These are phyloP conservation scores for Hygrocybe punicea DNA, from an alignment of 768 basidiomycete species.

Conservation along the genomic window DNA sequence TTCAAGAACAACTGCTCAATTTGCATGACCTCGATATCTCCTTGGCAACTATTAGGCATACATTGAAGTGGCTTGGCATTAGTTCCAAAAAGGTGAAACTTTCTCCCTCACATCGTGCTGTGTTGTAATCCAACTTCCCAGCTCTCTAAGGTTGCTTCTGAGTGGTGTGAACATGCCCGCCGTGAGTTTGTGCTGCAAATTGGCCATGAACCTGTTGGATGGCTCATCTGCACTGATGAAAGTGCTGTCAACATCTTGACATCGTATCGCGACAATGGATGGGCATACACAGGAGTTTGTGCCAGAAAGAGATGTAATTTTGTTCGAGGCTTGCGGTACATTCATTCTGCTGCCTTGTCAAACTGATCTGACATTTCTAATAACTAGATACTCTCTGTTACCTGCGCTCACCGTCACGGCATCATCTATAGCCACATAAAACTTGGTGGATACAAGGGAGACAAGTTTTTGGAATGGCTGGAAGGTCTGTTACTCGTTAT, in stretches of 20 bases:
- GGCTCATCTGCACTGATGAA: constrained; percentile 16
- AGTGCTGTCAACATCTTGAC: constrained; percentile 18
- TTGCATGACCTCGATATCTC: constrained; percentile 10
- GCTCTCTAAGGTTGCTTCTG: constrained; percentile 13
- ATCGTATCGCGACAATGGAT: constrained; percentile 15
- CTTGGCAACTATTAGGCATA: constrained; percentile 10
- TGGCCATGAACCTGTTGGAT: constrained; percentile 10
- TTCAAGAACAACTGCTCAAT: constrained; percentile 6
- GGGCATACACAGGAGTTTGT: constrained; percentile 10
- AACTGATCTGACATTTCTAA: not conserved
- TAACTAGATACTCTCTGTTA: not conserved
- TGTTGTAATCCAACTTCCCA: not conserved
- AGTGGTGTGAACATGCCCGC: constrained; percentile 13
- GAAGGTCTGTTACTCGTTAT: constrained; percentile 13
- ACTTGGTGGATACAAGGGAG: constrained; percentile 22
- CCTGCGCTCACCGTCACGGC: not conserved
- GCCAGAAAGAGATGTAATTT: constrained; percentile 13
- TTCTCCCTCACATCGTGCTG: not conserved
- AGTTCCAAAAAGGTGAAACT: constrained; percentile 3
- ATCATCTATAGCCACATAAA: constrained; percentile 20
- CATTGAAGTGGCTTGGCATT: constrained; percentile 5
- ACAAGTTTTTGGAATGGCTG: constrained; percentile 18
- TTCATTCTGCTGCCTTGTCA: not conserved
- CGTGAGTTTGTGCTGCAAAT: constrained; percentile 12
- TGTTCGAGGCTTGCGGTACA: constrained; percentile 16